A percentile compares a stretch with the other conserved stretches of the same genome.
Evolutionary conservation across 2,329 filamentous ascomycete genomes (phyloP).

Genomic region (Elsinoe fawcettii): DNA sequence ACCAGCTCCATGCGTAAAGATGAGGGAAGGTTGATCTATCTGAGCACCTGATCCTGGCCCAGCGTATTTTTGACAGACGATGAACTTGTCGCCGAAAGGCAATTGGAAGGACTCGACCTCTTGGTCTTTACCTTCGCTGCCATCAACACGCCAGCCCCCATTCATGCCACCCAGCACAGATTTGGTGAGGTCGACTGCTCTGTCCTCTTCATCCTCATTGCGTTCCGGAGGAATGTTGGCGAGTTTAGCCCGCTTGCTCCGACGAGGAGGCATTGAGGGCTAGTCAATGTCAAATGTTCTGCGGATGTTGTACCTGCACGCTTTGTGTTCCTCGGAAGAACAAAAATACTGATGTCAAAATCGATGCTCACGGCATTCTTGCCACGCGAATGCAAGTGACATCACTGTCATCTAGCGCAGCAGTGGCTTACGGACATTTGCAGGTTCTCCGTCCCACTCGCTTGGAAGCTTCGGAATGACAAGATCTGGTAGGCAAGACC

Average conservation of each 20-base stretch:
- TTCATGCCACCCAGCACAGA: constrained; percentile 8
- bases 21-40: constrained; percentile 21
- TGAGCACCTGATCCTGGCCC: not conserved
- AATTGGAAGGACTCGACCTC: not conserved
- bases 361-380: too few species aligned
- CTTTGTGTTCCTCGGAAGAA: not conserved
- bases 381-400: not conserved
- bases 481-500: too few species aligned
- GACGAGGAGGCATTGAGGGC: not conserved
- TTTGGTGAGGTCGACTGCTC: constrained; percentile 1
- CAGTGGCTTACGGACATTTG: not conserved
- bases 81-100: constrained; percentile 16
- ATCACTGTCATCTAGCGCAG: not conserved
- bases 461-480: too few species aligned
- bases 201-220: not conserved
- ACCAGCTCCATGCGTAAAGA: constrained; percentile 42
- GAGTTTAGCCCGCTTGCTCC: not conserved
- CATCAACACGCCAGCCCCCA: not conserved
- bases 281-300: not conserved
- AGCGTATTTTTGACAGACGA: constrained; percentile 17
- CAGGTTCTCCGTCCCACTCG: too few species aligned
- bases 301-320: not conserved
- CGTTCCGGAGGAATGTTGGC: not conserved
- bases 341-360: not conserved
- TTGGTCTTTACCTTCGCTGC: constrained; percentile 5